Percentiles rank a stretch among this genome's conserved stretches.
phyloP scores from a whole-genome alignment of 805 yeast genomes.

The Candida parachauliodes region DNA sequence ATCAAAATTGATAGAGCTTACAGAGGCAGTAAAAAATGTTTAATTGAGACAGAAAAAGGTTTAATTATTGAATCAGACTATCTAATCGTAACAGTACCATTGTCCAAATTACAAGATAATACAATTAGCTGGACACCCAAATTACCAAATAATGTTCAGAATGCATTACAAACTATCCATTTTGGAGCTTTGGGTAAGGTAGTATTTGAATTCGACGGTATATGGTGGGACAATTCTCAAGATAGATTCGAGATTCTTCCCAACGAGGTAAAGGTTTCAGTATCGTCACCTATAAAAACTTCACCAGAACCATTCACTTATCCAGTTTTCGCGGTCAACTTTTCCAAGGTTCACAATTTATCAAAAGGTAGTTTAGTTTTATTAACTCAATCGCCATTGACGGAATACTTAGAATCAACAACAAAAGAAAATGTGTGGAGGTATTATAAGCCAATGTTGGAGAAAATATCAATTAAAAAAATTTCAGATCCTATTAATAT shows the following conservation, averaged over 20 bases:
- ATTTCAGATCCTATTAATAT: conserved; percentile 30
- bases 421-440: conserved; percentile 52
- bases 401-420: conserved; percentile 52
- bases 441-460: conserved; percentile 52
- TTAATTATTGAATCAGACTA: conserved; percentile 43
- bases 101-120: conserved; percentile 55
- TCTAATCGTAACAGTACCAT: conserved; percentile 73
- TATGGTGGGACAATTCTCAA: conserved; percentile 42
- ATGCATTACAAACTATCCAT: conserved; percentile 23
- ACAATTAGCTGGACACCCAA: conserved; percentile 34
- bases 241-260: conserved; percentile 37
- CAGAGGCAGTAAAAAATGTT: conserved; percentile 13
- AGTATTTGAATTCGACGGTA: conserved; percentile 35
- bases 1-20: conserved; percentile 28
- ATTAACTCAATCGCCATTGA: conserved; percentile 69
- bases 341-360: conserved; percentile 38
- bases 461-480: conserved; percentile 9
- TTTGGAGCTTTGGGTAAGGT: conserved; percentile 43
- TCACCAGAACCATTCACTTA: conserved; percentile 48
- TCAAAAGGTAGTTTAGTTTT: conserved; percentile 54
- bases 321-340: conserved; percentile 63
- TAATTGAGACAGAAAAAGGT: conserved; percentile 33
- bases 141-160: conserved; percentile 16
- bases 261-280: conserved; percentile 9
- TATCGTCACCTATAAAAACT: conserved; percentile 9